Evolutionary conservation across 2,329 filamentous ascomycete genomes (phyloP), one percentile per base, ranked within the genome.

Genomic region (Calonectria naviculata): DNA sequence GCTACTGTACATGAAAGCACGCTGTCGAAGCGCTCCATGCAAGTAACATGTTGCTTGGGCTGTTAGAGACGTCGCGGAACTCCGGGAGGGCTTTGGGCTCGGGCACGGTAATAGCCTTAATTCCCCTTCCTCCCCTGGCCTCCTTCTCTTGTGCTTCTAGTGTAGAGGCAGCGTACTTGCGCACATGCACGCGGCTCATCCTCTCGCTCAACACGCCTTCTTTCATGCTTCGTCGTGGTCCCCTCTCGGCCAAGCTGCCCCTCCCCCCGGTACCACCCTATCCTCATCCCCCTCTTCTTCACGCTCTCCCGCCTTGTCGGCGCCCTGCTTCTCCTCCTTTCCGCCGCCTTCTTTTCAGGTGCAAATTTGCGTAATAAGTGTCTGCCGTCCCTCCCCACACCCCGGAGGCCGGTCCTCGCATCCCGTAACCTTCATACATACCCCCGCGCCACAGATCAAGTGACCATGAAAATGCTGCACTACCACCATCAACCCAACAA

Each of bases 81-180:
- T 58, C 42, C 41, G 41, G 65, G 31, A 56, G 52, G 36, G 56
- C 56, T 42, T 46, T 42, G 56, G 56, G 56, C 56, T 61, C 26
- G 56, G 36, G 56, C 56, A 74, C 71, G 73, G 21, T 66, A 65
- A 66, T 74, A 74, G 75, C 71, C 69, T 75, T 75, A 72, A 71
- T 76, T 66, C 63, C 72, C 70, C 47, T 69, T 64, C 65, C 66
- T 38, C 61, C 60, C 67, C 61, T 62, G 60, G 61, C 63, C 71
- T 56, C 64, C 47, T 70, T 68, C 58, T 56, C 52, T 38, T 6
- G 52, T 56, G 31, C 52, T 56, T 56, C 52, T 56, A 56, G 52
- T 56, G 52, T 36, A 29, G 9, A 36, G 5, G 34, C 15, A 12
- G 42, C n/a, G n/a, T 46, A 6, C 52, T 56, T 49, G 46, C 46